Conservation (phyloP, 805 yeast species). For the Aciculoconidium aculeatum region DNA sequence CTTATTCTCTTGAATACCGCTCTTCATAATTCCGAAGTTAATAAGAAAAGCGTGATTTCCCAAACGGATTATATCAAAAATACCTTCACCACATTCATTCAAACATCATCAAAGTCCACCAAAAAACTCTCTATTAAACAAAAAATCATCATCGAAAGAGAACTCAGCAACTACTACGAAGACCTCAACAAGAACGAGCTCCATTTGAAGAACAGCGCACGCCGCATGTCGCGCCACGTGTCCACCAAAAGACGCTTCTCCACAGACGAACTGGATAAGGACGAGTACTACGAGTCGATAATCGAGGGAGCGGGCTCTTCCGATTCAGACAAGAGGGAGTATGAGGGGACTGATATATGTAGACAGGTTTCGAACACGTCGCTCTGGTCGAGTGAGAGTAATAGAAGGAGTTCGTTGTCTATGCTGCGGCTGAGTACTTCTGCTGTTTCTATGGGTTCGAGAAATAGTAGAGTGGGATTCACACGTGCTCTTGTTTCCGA, state of each 20-base stretch:
- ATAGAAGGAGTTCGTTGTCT: constrained; percentile 20
- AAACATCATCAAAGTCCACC: constrained; percentile 25
- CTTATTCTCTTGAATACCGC: constrained; percentile 73
- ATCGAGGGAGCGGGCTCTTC: constrained; percentile 2
- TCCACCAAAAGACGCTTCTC: constrained; percentile 3
- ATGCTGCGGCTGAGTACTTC: constrained; percentile 30
- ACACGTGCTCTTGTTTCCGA: constrained; percentile 36
- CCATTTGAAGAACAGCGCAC: constrained; percentile 24
- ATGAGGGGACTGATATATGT: constrained; percentile 6
- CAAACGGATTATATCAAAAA: constrained; percentile 38
- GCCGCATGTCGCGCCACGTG: constrained; percentile 9
- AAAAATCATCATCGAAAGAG: constrained; percentile 39
- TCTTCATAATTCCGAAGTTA: constrained; percentile 49
- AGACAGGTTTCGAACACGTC: constrained; percentile 28
- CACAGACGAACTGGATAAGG: constrained; percentile 3
- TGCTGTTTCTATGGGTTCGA: no score
- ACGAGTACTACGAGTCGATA: constrained; percentile 1
- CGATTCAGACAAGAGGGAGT: constrained; percentile 1
- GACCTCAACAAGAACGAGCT: constrained; percentile 34
- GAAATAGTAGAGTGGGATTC: constrained; percentile 31
- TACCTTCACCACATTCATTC: constrained; percentile 37
- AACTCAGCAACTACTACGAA: constrained; percentile 41
- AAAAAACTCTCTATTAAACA: constrained; percentile 30
- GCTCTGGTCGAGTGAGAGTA: constrained; percentile 32
- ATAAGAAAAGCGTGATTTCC: constrained; percentile 32